phyloP scores from a whole-genome alignment of 371 early-diverging fungal genomes.

The Apophysomyces elegans region DNA sequence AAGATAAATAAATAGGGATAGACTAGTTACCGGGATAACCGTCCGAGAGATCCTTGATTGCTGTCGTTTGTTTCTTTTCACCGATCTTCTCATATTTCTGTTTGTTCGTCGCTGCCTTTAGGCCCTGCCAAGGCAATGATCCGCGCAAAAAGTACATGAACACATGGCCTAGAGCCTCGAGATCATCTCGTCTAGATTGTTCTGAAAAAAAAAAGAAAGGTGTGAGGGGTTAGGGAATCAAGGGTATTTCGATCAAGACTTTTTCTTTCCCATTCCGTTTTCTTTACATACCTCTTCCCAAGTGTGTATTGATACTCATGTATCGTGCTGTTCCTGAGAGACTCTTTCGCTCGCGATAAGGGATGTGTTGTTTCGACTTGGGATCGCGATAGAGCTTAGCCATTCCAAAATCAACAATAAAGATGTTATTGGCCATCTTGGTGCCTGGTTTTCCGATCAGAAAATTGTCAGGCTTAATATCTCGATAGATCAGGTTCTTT shows the following conservation, averaged over 20 bases:
- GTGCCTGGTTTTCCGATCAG: slow-evolving; percentile 81
- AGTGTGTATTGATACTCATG: slow-evolving; percentile 95
- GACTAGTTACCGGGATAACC: slow-evolving; percentile 75
- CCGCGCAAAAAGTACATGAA: slow-evolving; percentile 99
- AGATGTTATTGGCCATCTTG: slow-evolving; percentile 65
- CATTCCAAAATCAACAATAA: slow-evolving; percentile 95
- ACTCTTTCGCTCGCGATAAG: slow-evolving; percentile 86
- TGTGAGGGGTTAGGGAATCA: slow-evolving; percentile 10
- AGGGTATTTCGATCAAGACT: slow-evolving; percentile 10
- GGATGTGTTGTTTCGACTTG: slow-evolving; percentile 89
- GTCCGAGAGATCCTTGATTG: slow-evolving; percentile 93
- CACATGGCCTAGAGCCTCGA: slow-evolving; percentile 98
- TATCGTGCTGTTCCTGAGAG: slow-evolving; percentile 96
- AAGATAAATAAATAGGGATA: neutral
- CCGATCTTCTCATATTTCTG: slow-evolving; percentile 99
- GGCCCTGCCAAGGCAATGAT: slow-evolving; percentile 98
- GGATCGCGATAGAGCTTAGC: slow-evolving; percentile 93
- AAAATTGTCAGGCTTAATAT: slow-evolving; percentile 99
- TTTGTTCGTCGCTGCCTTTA: slow-evolving; percentile 98
- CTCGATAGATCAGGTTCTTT: slow-evolving; percentile 96
- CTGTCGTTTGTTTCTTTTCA: slow-evolving; percentile 94
- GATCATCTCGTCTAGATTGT: slow-evolving; percentile 98
- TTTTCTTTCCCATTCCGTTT: neutral
- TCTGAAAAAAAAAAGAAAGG: slow-evolving; percentile 54
- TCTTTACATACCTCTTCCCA: slow-evolving; percentile 64